A percentile compares a stretch with the other conserved stretches of the same genome.
phyloP scores from a whole-genome alignment of 1,284 basidiomycete genomes.

The Chalciporus piperatoides region DNA sequence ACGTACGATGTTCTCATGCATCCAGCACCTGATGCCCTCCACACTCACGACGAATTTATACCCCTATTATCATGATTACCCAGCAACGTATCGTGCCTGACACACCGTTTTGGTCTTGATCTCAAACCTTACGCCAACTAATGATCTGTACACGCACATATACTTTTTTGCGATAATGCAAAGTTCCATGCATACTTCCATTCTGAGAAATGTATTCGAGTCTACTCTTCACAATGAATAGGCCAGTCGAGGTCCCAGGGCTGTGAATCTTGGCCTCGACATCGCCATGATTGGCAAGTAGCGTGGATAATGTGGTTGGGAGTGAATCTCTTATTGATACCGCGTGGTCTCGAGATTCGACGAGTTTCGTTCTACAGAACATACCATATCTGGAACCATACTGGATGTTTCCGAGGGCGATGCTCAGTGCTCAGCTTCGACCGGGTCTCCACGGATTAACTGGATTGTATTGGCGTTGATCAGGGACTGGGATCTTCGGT shows the following conservation, averaged over 20 bases:
- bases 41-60: conserved; percentile 27
- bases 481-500: conserved; percentile 10
- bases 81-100: conserved; percentile 15
- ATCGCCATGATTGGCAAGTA: conserved; percentile 17
- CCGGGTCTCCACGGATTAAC: conserved; percentile 1
- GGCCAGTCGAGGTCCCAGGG: conserved; percentile 2
- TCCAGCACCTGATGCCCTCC: conserved; percentile 9
- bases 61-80: conserved; percentile 35
- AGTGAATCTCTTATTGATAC: background rate
- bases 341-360: conserved; percentile 4
- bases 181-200: conserved; percentile 4
- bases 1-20: conserved; percentile 23
- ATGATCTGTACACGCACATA: conserved; percentile 32
- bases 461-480: conserved; percentile 11
- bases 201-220: conserved; percentile 14
- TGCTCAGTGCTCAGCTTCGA: conserved; percentile 15
- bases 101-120: conserved; percentile 11
- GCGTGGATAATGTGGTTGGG: conserved; percentile 2
- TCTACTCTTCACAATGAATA: conserved; percentile 13
- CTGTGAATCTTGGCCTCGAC: conserved; percentile 15
- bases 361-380: conserved; percentile 27
- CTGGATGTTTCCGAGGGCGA: conserved; percentile 16
- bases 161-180: conserved; percentile 9
- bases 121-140: conserved; percentile 25
- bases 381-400: conserved; percentile 27